Base-by-base conservation (phyloP, 306 rosid genomes). In the Pachyrhizus erosus region DNA sequence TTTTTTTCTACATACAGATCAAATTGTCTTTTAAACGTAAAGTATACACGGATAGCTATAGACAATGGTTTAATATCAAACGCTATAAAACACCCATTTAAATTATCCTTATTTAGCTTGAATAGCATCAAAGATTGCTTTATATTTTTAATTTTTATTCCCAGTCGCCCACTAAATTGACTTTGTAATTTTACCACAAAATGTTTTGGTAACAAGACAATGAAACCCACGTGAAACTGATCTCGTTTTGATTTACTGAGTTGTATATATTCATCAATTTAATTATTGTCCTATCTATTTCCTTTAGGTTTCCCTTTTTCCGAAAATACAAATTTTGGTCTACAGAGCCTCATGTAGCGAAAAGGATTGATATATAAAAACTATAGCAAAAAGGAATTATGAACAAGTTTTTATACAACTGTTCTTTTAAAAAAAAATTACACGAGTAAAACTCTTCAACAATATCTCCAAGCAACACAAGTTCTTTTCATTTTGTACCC, bases 211-310 rank as follows among this genome's bases (percentile, higher is more conserved):
- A 23, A 34, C 68, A 52, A 37, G 52, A 23, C 37, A 77, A 77
- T 52, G 67, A 66, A 21, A 20, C 67, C 75, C 76, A 79, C 62
- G 82, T 68, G 82, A 67, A 23, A 14, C 57, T 17, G 76, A 51
- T 79, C 42, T 20, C 31, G 13, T 75, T 34, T 52, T 21, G 15
- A 21, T 78, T 78, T 79, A 78, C 76, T 29, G 18, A 5, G 23
- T 49, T 13, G 37, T 18, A n/a, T n/a, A n/a, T n/a, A 21, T 34
- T 68, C 43, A 34, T 52, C 55, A 23, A 37, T 70, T 40, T 69
- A 55, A 82, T 34, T 71, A 26, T 40, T 76, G 57, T 60, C 51
- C 78, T 58, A 70, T 60, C 39, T n/a, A 55, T 27, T 20, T 52
- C 21, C 45, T 79, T 23, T 66, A 21, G 75, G 42, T 64, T 64